These are phyloP conservation scores for Colletotrichum gloeosporioides DNA, from an alignment of 2,329 filamentous ascomycete species.

Conservation along the genomic window DNA sequence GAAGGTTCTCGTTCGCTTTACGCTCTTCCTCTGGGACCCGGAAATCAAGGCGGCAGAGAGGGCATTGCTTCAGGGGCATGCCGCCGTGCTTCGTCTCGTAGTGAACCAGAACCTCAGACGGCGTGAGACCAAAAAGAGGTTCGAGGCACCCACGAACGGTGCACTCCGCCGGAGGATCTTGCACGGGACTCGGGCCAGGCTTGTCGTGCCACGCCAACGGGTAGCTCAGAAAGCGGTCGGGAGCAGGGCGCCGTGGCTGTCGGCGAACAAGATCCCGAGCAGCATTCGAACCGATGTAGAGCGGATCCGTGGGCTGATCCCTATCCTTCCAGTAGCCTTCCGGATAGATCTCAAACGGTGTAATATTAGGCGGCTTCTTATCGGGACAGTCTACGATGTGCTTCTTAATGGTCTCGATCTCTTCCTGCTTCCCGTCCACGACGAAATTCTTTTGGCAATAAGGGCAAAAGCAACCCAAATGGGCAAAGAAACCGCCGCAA, in stretches of 20 bases:
- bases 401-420: neutral
- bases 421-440: neutral
- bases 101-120: constrained; percentile 16
- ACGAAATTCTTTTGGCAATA: constrained; percentile 21
- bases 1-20: neutral
- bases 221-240: neutral
- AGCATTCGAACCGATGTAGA: constrained; percentile 5
- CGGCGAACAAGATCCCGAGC: neutral
- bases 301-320: constrained; percentile 2
- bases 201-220: constrained; percentile 20
- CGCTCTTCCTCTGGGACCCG: neutral
- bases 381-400: constrained; percentile 6
- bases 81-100: constrained; percentile 17
- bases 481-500: constrained; percentile 23
- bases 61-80: constrained; percentile 5
- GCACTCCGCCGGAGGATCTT: constrained; percentile 19
- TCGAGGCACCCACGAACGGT: neutral
- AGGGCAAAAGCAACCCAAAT: constrained; percentile 24
- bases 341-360: constrained; percentile 21
- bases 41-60: constrained; percentile 20
- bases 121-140: constrained; percentile 16
- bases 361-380: neutral
- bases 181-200: neutral
- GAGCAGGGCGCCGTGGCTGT: neutral
- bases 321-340: constrained; percentile 3